Evolutionary conservation across 2,329 filamentous ascomycete genomes (phyloP).

Genomic region (Aureobasidium sp.): DNA sequence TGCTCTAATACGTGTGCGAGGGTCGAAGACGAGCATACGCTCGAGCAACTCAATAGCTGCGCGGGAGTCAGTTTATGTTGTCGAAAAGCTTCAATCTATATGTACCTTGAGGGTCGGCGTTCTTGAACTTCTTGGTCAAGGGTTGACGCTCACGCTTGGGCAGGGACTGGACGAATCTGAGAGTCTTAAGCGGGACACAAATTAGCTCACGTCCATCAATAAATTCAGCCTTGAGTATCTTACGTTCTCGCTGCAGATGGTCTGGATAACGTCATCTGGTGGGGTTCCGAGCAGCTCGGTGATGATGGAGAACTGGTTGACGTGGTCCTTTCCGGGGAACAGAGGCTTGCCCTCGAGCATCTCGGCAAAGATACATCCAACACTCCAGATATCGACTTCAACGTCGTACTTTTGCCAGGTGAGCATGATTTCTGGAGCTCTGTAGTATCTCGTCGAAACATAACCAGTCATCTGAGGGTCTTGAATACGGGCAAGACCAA

Average conservation of each 20-base stretch:
- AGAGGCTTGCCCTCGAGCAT: conserved; percentile 98
- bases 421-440: conserved; percentile 98
- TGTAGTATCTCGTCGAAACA: conserved; percentile 97
- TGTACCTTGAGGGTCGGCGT: conserved; percentile 76
- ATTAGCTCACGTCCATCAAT: neutral
- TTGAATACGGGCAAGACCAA: conserved; percentile 92
- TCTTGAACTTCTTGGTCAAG: conserved; percentile 83
- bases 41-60: conserved; percentile 87
- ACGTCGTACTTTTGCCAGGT: conserved; percentile 99
- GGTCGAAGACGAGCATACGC: conserved; percentile 96
- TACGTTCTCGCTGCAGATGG: conserved; percentile 96
- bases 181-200: conserved; percentile 51
- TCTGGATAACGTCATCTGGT: conserved; percentile 96
- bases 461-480: conserved; percentile 99
- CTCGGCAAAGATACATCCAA: conserved; percentile 97
- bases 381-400: conserved; percentile 99
- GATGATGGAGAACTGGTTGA: conserved; percentile 99
- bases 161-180: conserved; percentile 94
- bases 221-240: conserved; percentile 14
- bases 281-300: conserved; percentile 94
- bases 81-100: conserved; percentile 10
- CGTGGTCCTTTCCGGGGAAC: conserved; percentile 98
- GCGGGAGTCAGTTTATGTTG: conserved; percentile 15
- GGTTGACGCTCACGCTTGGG: conserved; percentile 90
- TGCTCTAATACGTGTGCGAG: conserved; percentile 88